Conservation (phyloP, 768 basidiomycete genomes). For the Tylopilus sp. region DNA sequence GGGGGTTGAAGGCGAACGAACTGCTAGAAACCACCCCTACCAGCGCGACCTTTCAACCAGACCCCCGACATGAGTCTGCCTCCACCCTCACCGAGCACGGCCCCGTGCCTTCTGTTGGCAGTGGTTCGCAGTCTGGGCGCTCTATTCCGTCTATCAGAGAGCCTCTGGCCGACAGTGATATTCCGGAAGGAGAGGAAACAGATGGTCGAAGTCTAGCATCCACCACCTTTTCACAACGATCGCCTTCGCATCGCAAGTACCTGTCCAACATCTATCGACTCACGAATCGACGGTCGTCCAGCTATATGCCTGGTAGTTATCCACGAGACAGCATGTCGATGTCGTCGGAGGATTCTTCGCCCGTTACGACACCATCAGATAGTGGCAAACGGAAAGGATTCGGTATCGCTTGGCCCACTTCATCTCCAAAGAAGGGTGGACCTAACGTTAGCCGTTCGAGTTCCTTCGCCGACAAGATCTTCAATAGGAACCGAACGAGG, state of each 20-base stretch:
- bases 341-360: constrained; percentile 66
- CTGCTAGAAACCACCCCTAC: constrained; percentile 23
- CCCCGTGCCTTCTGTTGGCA: constrained; percentile 14
- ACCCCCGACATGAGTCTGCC: constrained; percentile 19
- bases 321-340: constrained; percentile 60
- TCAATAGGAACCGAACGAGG: constrained; percentile 50
- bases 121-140: constrained; percentile 22
- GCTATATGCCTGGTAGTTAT: constrained; percentile 39
- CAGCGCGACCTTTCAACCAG: constrained; percentile 20
- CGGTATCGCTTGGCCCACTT: constrained; percentile 45
- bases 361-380: constrained; percentile 58
- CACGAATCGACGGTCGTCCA: constrained; percentile 35
- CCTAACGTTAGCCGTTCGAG: constrained; percentile 44
- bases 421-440: constrained; percentile 50
- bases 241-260: constrained; percentile 43
- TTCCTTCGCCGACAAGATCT: constrained; percentile 62
- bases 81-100: constrained; percentile 22
- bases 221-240: constrained; percentile 49
- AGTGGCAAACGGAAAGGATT: constrained; percentile 32
- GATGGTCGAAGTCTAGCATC: constrained; percentile 32
- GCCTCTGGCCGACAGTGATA: constrained; percentile 20
- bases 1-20: constrained; percentile 8
- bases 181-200: constrained; percentile 25
- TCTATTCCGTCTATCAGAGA: constrained; percentile 32
- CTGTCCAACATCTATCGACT: constrained; percentile 49